Evolutionary conservation across 768 basidiomycete genomes (phyloP).

Genomic region (Cyclocybe cylindracea): DNA sequence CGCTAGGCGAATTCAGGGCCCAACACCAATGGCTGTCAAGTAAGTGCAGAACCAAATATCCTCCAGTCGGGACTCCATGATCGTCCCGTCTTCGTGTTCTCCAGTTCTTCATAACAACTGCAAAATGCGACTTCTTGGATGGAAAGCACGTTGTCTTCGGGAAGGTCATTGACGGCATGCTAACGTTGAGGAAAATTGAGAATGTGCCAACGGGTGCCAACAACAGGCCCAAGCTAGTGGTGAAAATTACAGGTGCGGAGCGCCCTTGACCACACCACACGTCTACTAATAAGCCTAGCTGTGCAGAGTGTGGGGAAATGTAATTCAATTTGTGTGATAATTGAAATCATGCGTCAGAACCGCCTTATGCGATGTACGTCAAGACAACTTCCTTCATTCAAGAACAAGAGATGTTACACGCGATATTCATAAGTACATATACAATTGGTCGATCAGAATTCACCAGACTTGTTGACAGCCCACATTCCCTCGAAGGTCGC

Average conservation of each 20-base stretch:
- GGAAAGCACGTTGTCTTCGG: slow-evolving; percentile 95
- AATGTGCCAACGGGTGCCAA: slow-evolving; percentile 91
- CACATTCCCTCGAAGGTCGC: too few species aligned
- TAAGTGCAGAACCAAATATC: slow-evolving; percentile 20
- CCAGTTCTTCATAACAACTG: slow-evolving; percentile 97
- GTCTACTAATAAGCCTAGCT: background rate
- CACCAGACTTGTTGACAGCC: background rate
- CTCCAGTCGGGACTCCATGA: background rate
- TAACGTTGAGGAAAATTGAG: slow-evolving; percentile 95
- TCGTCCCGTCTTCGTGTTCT: background rate
- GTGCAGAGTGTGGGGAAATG: slow-evolving; percentile 61
- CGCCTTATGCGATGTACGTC: slow-evolving; percentile 6
- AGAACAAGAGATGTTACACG: background rate
- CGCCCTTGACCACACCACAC: slow-evolving; percentile 3
- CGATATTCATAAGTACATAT: background rate
- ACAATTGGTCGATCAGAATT: background rate
- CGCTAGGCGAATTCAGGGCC: slow-evolving; percentile 90
- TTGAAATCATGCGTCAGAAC: background rate
- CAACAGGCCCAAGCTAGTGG: slow-evolving; percentile 84
- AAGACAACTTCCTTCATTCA: slow-evolving; percentile 3
- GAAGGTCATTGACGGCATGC: slow-evolving; percentile 88
- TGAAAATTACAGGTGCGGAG: slow-evolving; percentile 79
- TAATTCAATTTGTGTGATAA: slow-evolving; percentile 22
- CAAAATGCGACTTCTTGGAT: slow-evolving; percentile 93
- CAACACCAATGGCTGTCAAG: slow-evolving; percentile 92